phyloP scores from a whole-genome alignment of 345 rosid species.

The Erysimum cheiranthoides region DNA sequence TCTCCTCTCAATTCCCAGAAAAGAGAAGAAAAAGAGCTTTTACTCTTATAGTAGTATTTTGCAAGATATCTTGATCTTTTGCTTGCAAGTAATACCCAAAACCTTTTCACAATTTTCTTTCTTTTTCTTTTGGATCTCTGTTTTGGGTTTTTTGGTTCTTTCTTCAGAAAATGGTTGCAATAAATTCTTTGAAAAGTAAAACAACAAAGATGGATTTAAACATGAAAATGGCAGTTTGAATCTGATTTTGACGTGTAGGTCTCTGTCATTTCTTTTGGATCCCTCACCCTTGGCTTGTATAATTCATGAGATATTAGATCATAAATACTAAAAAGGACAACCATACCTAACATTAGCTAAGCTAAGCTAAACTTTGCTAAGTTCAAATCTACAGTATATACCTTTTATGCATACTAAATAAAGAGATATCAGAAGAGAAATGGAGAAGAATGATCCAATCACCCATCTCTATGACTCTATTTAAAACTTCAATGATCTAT shows the following conservation, averaged over 20 bases:
- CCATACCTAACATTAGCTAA: conserved; percentile 22
- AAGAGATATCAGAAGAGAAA: background rate
- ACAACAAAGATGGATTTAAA: conserved; percentile 16
- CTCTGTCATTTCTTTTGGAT: conserved; percentile 27
- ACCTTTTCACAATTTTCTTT: background rate
- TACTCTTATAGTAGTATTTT: background rate
- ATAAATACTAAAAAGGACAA: conserved; percentile 9
- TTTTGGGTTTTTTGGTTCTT: conserved; percentile 1
- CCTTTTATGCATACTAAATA: background rate
- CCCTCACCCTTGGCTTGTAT: background rate
- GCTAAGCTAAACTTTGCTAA: background rate
- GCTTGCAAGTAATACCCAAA: conserved; percentile 19
- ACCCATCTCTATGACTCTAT: background rate
- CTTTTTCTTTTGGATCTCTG: background rate
- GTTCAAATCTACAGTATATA: background rate
- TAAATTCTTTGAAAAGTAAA: background rate
- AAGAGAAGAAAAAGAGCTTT: background rate
- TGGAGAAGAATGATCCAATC: too few relatives aligned
- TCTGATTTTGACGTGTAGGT: conserved; percentile 29
- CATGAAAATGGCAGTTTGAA: conserved; percentile 38
- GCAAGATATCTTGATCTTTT: conserved; percentile 22
- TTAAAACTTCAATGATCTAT: background rate
- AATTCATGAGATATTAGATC: conserved; percentile 5
- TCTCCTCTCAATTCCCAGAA: background rate
- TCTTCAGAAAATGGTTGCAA: conserved; percentile 3